These are phyloP conservation scores for Aspergillus felis DNA, from an alignment of 2,329 filamentous ascomycete genomes.

Conservation along the genomic window DNA sequence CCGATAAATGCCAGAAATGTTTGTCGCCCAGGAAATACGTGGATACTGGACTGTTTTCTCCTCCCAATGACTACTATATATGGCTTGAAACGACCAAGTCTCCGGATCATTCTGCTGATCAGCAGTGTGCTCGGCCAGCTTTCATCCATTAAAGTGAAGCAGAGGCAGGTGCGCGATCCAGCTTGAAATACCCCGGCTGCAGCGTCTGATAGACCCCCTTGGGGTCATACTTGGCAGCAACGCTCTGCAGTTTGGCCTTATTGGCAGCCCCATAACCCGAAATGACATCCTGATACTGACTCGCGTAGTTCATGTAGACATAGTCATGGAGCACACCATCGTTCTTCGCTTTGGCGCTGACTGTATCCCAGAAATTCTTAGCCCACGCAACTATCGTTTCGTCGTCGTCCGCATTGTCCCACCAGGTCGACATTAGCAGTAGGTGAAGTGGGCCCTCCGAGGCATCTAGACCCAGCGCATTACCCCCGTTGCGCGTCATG, in stretches of 20 bases:
- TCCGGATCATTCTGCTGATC: not conserved
- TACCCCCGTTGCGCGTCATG: conserved; percentile 18
- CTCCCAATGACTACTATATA: too few relatives aligned
- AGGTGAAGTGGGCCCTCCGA: conserved; percentile 10
- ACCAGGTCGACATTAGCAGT: conserved; percentile 27
- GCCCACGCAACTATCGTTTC: conserved; percentile 21
- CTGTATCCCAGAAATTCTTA: conserved; percentile 20
- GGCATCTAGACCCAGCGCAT: conserved; percentile 5
- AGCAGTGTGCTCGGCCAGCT: not conserved
- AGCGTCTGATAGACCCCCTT: conserved; percentile 36
- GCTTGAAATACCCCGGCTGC: conserved; percentile 44
- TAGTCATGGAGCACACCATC: conserved; percentile 19
- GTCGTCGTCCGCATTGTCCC: conserved; percentile 32
- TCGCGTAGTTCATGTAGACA: conserved; percentile 48
- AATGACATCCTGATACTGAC: conserved; percentile 41
- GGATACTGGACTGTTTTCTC: too few relatives aligned
- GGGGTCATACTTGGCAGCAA: conserved; percentile 40
- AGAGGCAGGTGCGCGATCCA: conserved; percentile 12
- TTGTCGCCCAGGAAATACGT: too few relatives aligned
- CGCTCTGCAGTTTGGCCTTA: conserved; percentile 22
- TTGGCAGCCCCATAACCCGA: conserved; percentile 40
- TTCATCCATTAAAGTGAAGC: not conserved
- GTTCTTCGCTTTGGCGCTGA: conserved; percentile 26
- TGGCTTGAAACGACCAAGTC: too few relatives aligned
- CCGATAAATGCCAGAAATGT: too few relatives aligned